Conservation (phyloP, 352 stramenopile genomes). For the Pythium sp. region DNA sequence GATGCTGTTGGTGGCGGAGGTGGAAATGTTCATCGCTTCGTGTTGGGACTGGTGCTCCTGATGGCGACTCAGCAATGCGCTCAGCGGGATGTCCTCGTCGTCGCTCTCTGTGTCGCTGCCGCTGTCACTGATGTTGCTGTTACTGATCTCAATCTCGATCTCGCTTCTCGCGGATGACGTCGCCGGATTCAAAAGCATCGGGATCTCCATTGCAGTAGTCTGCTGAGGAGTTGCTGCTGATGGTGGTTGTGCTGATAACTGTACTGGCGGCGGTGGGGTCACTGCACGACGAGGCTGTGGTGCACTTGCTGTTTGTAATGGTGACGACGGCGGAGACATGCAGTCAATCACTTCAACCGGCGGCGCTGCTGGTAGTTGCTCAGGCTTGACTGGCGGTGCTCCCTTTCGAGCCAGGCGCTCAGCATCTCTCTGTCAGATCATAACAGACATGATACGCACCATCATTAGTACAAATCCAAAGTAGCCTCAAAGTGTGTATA, state of each 20-base stretch:
- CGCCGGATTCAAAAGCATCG: neutral
- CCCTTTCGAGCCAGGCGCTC: neutral
- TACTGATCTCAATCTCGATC: conserved; percentile 10
- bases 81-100: conserved; percentile 9
- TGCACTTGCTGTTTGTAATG: neutral
- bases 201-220: too few relatives aligned
- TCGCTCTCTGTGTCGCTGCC: conserved; percentile 10
- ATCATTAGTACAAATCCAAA: neutral
- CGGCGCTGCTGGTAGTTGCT: neutral
- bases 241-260: neutral
- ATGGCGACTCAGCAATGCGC: neutral
- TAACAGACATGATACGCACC: neutral
- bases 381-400: neutral
- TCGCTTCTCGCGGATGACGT: neutral
- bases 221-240: neutral
- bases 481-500: neutral
- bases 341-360: conserved; percentile 2
- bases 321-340: conserved; percentile 2
- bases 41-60: neutral
- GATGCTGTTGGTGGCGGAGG: neutral
- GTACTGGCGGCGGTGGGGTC: neutral
- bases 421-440: conserved; percentile 2
- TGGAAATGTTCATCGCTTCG: too few relatives aligned
- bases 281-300: neutral
- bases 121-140: neutral